Base-by-base conservation (phyloP, 345 rosid genomes). In the Erucastrum elatum region DNA sequence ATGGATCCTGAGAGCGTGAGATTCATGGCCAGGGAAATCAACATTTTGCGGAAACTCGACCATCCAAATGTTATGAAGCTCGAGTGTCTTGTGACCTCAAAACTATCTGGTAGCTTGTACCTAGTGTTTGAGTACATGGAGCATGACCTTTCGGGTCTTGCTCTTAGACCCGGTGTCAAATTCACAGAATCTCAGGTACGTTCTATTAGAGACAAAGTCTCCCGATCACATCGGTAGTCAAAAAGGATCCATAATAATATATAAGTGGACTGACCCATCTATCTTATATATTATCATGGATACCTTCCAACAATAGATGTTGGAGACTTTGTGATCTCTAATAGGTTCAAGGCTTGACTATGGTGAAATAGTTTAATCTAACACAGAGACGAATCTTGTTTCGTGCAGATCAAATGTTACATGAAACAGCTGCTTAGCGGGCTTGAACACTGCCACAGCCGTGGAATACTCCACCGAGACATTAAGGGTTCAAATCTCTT, bases 1-100 rank as follows among this genome's bases (percentile, higher is more conserved):
- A 75, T 93, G 88, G 99, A 95, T 82, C 98, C 96, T 0, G 97
- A 95, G 84, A 95, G 99, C 21, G 97, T 95, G 71, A 91, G 88
- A 76, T 95, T 95, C 80, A 95, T 95, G 99, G 98, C 98, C n/a
- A 85, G 99, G 79, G 98, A 95, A 87, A 95, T 95, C 80, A 87
- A 89, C 64, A 90, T 95, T 69, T 37, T 95, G 79, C 90, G 96
- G 63, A 92, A 89, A 85, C 81, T 95, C 64, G 93, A 95, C 82
- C 99, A 95, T 85, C 90, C 89, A 34, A 95, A 95, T 68, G 96
- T 95, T 73, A 84, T 95, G 73, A 95, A 93, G 84, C 80, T 95
- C 77, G 96, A 95, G 79, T 96, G 98, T 59, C 85, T 95, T 70
- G 97, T 91, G 69, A 91, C 99, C 53, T 94, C 98, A 35, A 88